These are phyloP conservation scores for Boletellus sp. DNA, from an alignment of 768 basidiomycete species.

Conservation along the genomic window DNA sequence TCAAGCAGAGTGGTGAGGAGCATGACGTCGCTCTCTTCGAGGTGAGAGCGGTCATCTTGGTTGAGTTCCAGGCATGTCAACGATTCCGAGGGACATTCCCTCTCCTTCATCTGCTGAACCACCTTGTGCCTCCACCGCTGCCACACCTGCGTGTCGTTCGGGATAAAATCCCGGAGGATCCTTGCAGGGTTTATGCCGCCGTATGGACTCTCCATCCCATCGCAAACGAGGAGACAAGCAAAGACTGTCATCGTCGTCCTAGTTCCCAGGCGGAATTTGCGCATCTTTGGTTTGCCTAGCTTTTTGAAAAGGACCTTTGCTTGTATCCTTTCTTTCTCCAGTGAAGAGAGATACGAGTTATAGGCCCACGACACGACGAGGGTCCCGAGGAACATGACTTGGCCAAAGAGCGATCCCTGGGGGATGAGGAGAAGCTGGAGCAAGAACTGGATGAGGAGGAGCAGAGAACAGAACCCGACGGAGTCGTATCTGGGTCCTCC, in stretches of 20 bases:
- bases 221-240: slow-evolving; percentile 22
- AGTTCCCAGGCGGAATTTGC: slow-evolving; percentile 21
- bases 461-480: slow-evolving; percentile 30
- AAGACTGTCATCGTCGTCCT: slow-evolving; percentile 25
- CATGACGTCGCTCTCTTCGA: slow-evolving; percentile 6
- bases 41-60: slow-evolving; percentile 4
- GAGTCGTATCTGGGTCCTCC: slow-evolving; percentile 11
- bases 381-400: slow-evolving; percentile 32
- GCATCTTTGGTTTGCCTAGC: slow-evolving; percentile 12
- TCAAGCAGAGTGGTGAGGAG: slow-evolving; percentile 16
- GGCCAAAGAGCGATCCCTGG: slow-evolving; percentile 33
- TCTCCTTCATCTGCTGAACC: slow-evolving; percentile 14
- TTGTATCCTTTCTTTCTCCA: slow-evolving; percentile 36
- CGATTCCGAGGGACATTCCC: neutral
- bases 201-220: slow-evolving; percentile 20
- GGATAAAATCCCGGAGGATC: slow-evolving; percentile 20
- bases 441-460: slow-evolving; percentile 32
- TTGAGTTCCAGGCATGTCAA: slow-evolving; percentile 2
- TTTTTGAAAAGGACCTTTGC: slow-evolving; percentile 15
- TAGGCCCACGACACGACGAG: slow-evolving; percentile 34
- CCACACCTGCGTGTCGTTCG: slow-evolving; percentile 26
- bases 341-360: slow-evolving; percentile 34
- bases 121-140: slow-evolving; percentile 24
- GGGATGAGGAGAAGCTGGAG: slow-evolving; percentile 35
- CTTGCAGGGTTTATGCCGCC: slow-evolving; percentile 5